phyloP scores from a whole-genome alignment of 2,329 filamentous ascomycete genomes.

The Ophiostoma piceae region DNA sequence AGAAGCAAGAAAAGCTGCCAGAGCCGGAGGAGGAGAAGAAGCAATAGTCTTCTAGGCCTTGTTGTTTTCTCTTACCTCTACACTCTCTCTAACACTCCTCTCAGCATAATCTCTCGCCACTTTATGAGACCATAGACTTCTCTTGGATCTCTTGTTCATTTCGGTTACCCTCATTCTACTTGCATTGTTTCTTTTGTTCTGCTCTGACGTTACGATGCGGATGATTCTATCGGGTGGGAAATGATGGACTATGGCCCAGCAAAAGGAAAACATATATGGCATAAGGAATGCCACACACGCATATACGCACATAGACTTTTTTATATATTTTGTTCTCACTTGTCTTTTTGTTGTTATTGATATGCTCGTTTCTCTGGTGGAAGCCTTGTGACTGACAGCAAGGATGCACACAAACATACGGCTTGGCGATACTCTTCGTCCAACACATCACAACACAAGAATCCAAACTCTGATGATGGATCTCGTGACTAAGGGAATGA shows the following conservation, averaged over 20 bases:
- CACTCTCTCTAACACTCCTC: not conserved
- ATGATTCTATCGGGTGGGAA: not conserved
- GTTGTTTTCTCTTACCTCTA: no score
- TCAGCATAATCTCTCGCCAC: not conserved
- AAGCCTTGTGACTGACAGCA: not conserved
- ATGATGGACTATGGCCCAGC: not conserved
- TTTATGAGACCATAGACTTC: not conserved
- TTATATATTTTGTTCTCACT: not conserved
- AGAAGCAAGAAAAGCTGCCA: not conserved
- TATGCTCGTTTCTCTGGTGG: not conserved
- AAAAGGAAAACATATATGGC: not conserved
- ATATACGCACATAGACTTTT: conserved; percentile 6
- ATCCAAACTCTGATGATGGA: not conserved
- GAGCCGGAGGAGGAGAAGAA: not conserved
- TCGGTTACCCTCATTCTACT: not conserved
- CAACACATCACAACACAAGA: not conserved
- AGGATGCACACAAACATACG: no score
- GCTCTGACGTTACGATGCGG: not conserved
- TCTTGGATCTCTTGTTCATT: not conserved
- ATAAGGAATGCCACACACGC: not conserved
- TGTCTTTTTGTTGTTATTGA: not conserved
- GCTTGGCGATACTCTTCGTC: not conserved
- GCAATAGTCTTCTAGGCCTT: not conserved
- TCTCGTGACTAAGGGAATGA: not conserved
- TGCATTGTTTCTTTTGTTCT: not conserved